phyloP scores from a whole-genome alignment of 192 early-diverging fungal genomes.

The Entrophospora sp. region DNA sequence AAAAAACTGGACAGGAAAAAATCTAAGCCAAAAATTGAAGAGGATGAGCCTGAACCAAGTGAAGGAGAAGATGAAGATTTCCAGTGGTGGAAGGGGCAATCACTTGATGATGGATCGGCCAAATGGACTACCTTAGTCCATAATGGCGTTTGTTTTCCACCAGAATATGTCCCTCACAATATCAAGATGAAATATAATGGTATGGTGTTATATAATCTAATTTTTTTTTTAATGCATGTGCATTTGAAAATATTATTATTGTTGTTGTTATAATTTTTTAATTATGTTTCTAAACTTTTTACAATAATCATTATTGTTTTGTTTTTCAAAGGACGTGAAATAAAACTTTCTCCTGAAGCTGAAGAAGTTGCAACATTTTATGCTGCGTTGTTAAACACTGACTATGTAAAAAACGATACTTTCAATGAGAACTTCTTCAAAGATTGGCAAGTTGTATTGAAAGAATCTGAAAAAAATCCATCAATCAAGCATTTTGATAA shows the following conservation, averaged over 20 bases:
- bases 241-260: too few species aligned
- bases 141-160: conserved; percentile 84
- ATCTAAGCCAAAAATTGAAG: too few species aligned
- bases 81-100: conserved; percentile 65
- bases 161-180: conserved; percentile 81
- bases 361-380: conserved; percentile 96
- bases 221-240: not conserved
- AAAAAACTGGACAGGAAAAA: too few species aligned
- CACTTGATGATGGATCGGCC: conserved; percentile 43
- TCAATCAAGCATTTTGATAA: conserved; percentile 68
- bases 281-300: too few species aligned
- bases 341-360: conserved; percentile 50
- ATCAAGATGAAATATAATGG: conserved; percentile 84
- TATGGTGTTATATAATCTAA: conserved; percentile 17
- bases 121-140: conserved; percentile 89
- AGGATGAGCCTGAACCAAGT: too few species aligned
- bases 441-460: conserved; percentile 70
- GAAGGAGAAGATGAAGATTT: conserved; percentile 51
- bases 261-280: too few species aligned
- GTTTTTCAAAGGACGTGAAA: conserved; percentile 23
- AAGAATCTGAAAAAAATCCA: conserved; percentile 50
- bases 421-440: conserved; percentile 91
- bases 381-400: conserved; percentile 77
- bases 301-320: not conserved
- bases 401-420: conserved; percentile 69